These are phyloP conservation scores for Waltergamsia citrina DNA, from an alignment of 2,329 filamentous ascomycete species.

Conservation along the genomic window DNA sequence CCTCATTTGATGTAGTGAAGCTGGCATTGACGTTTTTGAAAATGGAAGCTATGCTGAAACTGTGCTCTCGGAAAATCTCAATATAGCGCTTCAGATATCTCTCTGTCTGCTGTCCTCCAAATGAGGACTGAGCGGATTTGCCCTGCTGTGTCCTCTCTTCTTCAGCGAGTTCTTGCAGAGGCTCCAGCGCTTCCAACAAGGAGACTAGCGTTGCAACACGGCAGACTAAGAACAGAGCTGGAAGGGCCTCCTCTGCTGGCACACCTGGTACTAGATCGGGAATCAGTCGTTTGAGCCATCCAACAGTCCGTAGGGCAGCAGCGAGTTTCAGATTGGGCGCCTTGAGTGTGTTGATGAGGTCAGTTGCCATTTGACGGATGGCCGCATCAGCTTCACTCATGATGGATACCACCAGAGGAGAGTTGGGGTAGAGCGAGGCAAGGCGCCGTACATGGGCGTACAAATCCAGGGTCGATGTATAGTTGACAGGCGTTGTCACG, in stretches of 20 bases:
- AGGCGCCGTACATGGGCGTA: conserved; percentile 89
- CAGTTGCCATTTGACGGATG: conserved; percentile 80
- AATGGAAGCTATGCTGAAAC: conserved; percentile 90
- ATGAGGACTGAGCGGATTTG: conserved; percentile 34
- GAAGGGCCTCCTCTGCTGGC: conserved; percentile 56
- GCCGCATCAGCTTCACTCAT: conserved; percentile 71
- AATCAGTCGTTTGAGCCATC: conserved; percentile 80
- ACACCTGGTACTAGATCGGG: conserved; percentile 52
- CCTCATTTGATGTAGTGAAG: conserved; percentile 11
- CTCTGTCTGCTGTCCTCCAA: conserved; percentile 83
- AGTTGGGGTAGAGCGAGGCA: conserved; percentile 72
- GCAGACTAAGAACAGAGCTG: conserved; percentile 80
- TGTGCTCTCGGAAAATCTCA: conserved; percentile 95
- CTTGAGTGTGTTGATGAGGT: conserved; percentile 70
- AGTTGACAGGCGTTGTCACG: conserved; percentile 56
- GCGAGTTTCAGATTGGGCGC: conserved; percentile 77
- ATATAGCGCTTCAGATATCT: conserved; percentile 91
- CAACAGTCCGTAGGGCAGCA: conserved; percentile 79
- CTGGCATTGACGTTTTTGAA: conserved; percentile 69
- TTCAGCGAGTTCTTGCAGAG: conserved; percentile 80
- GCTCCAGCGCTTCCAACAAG: conserved; percentile 76
- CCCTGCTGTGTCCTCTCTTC: conserved; percentile 55
- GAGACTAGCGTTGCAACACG: conserved; percentile 69
- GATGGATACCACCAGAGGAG: conserved; percentile 64
- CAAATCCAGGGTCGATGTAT: conserved; percentile 82